phyloP scores from a whole-genome alignment of 1,284 basidiomycete genomes.

The Irpex rosettiformis region DNA sequence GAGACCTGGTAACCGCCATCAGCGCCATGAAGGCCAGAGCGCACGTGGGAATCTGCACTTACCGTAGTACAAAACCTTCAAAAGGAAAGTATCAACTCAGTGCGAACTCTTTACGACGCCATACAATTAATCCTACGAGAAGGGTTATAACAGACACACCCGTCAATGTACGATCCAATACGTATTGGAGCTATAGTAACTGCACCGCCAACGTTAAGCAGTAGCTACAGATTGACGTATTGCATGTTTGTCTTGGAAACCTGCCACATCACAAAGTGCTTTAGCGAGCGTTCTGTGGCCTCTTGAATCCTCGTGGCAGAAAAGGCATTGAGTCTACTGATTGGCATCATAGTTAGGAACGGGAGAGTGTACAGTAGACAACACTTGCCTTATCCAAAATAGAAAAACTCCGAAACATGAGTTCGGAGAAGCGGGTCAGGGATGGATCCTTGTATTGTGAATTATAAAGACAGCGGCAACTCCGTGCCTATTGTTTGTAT shows the following conservation, averaged over 20 bases:
- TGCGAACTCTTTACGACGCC: neutral
- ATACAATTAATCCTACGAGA: neutral
- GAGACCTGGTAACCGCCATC: neutral
- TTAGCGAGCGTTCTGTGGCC: too few species aligned
- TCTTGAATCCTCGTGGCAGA: neutral
- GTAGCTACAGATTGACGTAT: neutral
- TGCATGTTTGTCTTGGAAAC: too few species aligned
- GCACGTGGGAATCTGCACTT: neutral
- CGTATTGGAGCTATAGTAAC: neutral
- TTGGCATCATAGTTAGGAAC: neutral
- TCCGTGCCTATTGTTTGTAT: neutral
- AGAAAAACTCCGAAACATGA: neutral
- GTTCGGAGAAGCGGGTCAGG: neutral
- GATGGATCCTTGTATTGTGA: neutral
- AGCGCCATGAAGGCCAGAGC: neutral
- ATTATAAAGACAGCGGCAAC: neutral
- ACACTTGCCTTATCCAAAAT: neutral
- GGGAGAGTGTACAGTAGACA: neutral
- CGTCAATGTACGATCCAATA: neutral
- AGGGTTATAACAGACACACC: neutral
- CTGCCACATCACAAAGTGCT: too few species aligned
- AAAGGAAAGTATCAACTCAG: neutral
- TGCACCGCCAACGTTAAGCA: neutral
- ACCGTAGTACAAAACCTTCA: neutral
- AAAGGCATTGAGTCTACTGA: neutral